Base-by-base conservation (phyloP, 2,329 filamentous ascomycete genomes). In the Aspergillus sp. region DNA sequence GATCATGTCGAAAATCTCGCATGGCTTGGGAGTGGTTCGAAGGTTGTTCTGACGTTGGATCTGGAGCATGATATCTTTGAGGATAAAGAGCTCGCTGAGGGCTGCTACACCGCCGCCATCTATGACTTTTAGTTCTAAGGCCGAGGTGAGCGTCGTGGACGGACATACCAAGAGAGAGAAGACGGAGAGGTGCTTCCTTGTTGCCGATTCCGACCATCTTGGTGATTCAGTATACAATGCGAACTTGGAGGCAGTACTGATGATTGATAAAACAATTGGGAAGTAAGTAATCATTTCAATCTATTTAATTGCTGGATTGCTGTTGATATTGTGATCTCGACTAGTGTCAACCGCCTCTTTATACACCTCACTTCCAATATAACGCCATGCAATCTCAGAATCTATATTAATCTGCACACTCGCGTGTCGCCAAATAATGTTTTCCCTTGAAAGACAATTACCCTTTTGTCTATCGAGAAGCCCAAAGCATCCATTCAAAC, bases 1-100 rank as follows among this genome's bases (percentile, higher is more conserved):
- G 15, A 60, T 57, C 15, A 60, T 2, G 20, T 59, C 54, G 23
- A 59, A 60, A 0, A 57, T 15, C 35, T 57, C 56, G 46, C 56
- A 57, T 1, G 54, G 56, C 4, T 50, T 56, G 2, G 42, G 46
- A 1, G n/a, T 12, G 2, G 3, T 10, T 1, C 10, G 7, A 4
- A 48, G 17, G 9, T 5, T 2, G 9, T 48, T 13, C 7, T 27
- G 23, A 4, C 15, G 5, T 30, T 44, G 46, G 33, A 48, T 41
- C 1, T 9, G 1, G 23, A 35, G 41, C 41, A 41, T 48, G n/a
- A n/a, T n/a, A n/a, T n/a, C n/a, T n/a, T n/a, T n/a, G 3, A 44
- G n/a, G 23, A 48, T 48, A 4, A 33, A 13, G 2, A 48, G 42
- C n/a, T 44, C 23, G 32, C 41, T 44, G n/a, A n/a, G n/a, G n/a